Conservation (phyloP, 306 rosid genomes). For the Glycine tomentella region DNA sequence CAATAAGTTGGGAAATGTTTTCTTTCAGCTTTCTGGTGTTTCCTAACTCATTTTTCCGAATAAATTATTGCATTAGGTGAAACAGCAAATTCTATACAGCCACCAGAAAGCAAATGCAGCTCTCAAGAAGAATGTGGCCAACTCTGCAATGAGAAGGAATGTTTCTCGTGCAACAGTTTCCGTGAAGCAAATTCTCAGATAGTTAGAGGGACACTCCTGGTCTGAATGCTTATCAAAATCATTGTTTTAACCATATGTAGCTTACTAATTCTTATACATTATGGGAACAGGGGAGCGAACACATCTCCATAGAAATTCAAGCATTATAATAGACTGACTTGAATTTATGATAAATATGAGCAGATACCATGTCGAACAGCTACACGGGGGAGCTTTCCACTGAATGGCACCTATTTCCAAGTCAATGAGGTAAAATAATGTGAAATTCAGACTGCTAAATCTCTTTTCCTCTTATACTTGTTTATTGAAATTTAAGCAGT, state of each 20-base stretch:
- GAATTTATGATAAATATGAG: constrained; percentile 44
- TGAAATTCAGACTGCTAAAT: constrained; percentile 13
- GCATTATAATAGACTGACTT: constrained; percentile 40
- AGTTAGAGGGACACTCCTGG: constrained; percentile 92
- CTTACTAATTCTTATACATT: constrained; percentile 15
- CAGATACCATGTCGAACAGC: constrained; percentile 98
- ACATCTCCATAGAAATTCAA: constrained; percentile 32
- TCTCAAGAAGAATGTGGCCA: constrained; percentile 66
- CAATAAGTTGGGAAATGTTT: constrained; percentile 30
- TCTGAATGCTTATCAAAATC: constrained; percentile 52
- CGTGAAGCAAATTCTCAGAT: constrained; percentile 81
- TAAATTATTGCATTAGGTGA: constrained; percentile 72
- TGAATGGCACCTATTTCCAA: constrained; percentile 96
- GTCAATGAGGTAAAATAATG: constrained; percentile 81
- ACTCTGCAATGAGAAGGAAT: constrained; percentile 79
- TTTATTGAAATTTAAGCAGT: constrained; percentile 38
- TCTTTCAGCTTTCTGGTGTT: constrained; percentile 37
- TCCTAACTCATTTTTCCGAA: constrained; percentile 43
- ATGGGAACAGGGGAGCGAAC: constrained; percentile 3
- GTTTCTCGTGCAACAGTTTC: constrained; percentile 84
- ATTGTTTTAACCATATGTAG: constrained; percentile 14
- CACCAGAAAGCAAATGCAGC: constrained; percentile 80
- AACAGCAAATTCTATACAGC: constrained; percentile 84
- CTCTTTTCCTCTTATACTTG: constrained; percentile 32
- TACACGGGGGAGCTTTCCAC: constrained; percentile 94